Percentiles rank a stretch among this genome's conserved stretches.
Conservation (phyloP, 2,329 filamentous ascomycete species). For the Talaromyces sp. region DNA sequence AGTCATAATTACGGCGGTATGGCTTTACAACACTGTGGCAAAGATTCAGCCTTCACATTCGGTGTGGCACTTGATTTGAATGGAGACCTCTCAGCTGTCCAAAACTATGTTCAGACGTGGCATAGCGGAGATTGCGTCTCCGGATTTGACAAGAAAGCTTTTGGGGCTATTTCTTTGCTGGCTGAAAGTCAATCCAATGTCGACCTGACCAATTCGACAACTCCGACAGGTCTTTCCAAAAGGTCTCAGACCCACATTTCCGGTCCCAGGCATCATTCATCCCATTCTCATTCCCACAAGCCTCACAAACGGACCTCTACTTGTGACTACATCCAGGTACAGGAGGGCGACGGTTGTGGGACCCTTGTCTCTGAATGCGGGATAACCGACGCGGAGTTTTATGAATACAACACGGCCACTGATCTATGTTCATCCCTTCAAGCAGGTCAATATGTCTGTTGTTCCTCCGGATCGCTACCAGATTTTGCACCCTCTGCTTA, state of each 20-base stretch:
- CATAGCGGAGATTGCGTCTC: not conserved
- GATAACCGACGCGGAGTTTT: slow-evolving; percentile 43
- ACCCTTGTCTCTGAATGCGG: slow-evolving; percentile 11
- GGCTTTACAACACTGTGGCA: not conserved
- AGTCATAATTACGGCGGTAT: too few relatives aligned
- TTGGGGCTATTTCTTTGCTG: too few relatives aligned
- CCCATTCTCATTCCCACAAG: too few relatives aligned
- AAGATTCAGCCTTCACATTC: not conserved
- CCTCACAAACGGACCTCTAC: too few relatives aligned
- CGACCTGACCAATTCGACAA: too few relatives aligned
- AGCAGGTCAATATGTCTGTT: slow-evolving; percentile 42
- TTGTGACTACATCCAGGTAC: too few relatives aligned
- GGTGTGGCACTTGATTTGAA: not conserved
- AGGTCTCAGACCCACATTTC: too few relatives aligned
- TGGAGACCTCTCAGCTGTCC: not conserved
- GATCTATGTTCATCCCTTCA: slow-evolving; percentile 32
- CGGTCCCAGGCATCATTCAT: too few relatives aligned
- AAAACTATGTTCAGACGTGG: not conserved
- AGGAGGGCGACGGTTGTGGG: not conserved
- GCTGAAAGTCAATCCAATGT: too few relatives aligned
- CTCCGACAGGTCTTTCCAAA: too few relatives aligned
- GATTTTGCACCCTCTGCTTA: slow-evolving; percentile 38
- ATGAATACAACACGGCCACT: slow-evolving; percentile 40
- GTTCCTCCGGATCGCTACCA: slow-evolving; percentile 38
- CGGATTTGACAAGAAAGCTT: too few relatives aligned